Evolutionary conservation across 2,329 filamentous ascomycete species (phyloP).

Genomic region (Colletotrichum gloeosporioides): DNA sequence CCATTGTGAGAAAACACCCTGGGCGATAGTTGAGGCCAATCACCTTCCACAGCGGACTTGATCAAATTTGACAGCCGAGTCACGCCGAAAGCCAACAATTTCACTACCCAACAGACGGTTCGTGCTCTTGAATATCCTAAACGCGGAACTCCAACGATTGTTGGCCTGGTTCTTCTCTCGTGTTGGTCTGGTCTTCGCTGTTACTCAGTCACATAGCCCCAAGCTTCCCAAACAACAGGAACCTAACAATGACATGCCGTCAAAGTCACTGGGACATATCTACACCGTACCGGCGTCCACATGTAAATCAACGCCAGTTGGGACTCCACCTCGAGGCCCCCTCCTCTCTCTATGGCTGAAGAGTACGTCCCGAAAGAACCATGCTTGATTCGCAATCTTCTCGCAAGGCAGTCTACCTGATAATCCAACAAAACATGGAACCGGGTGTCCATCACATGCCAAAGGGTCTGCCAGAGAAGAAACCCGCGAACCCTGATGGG

Average conservation of each 20-base stretch:
- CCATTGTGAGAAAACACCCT: not conserved
- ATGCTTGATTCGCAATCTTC: not conserved
- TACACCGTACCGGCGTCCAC: not conserved
- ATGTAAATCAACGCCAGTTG: not conserved
- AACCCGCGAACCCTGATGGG: not conserved
- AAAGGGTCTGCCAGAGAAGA: not conserved
- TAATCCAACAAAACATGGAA: not conserved
- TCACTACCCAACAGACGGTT: not conserved
- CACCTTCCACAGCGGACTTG: not conserved
- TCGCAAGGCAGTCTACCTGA: not conserved
- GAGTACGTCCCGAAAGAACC: not conserved
- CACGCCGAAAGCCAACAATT: not conserved
- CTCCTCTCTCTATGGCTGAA: not conserved
- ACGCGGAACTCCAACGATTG: not conserved
- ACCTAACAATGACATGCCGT: not conserved
- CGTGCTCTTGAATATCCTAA: not conserved
- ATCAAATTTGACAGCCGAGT: rapidly evolving
- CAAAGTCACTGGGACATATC: not conserved
- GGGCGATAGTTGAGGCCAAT: not conserved
- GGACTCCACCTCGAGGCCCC: not conserved
- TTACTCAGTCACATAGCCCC: not conserved
- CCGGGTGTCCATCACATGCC: not conserved
- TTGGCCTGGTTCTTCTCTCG: not conserved
- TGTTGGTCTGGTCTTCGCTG: not conserved
- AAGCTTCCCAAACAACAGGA: not conserved